Conservation (phyloP, 345 rosid genomes). For the Gossypium mustelinum region DNA sequence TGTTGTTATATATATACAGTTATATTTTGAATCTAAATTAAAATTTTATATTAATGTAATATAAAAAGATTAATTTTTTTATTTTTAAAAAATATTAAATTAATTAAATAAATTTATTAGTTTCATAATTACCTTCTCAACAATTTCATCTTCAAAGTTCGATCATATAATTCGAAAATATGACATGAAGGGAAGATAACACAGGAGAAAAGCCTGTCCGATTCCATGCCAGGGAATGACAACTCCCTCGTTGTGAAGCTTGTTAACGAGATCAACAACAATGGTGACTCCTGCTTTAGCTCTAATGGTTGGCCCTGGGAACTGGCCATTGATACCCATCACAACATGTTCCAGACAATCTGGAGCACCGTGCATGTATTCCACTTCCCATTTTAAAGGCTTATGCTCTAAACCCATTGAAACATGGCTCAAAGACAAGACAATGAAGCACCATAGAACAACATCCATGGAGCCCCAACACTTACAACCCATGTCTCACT, state of each 20-base stretch:
- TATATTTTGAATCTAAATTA: too few species aligned
- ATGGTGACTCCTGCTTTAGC: conserved; percentile 60
- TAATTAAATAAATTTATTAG: too few species aligned
- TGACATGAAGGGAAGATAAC: too few species aligned
- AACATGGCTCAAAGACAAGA: not conserved
- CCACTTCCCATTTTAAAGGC: conserved; percentile 60
- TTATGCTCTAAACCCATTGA: conserved; percentile 20
- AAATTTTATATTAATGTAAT: too few species aligned
- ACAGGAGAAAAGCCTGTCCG: conserved; percentile 43
- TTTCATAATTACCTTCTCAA: too few species aligned
- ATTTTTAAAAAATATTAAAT: too few species aligned
- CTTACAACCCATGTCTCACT: not conserved
- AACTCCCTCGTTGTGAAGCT: conserved; percentile 65
- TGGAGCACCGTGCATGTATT: conserved; percentile 54
- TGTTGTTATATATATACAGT: too few species aligned
- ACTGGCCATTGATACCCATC: conserved; percentile 75
- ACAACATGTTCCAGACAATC: conserved; percentile 60
- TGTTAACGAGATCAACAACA: conserved; percentile 53
- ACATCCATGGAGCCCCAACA: not conserved
- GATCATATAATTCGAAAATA: too few species aligned
- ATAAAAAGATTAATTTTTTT: too few species aligned
- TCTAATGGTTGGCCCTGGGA: conserved; percentile 78
- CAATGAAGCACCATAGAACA: conserved; percentile 1
- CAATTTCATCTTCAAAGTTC: too few species aligned
- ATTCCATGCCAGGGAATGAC: conserved; percentile 97